These are phyloP conservation scores for Marasmius fiardii DNA, from an alignment of 1,284 basidiomycete species.

Conservation along the genomic window DNA sequence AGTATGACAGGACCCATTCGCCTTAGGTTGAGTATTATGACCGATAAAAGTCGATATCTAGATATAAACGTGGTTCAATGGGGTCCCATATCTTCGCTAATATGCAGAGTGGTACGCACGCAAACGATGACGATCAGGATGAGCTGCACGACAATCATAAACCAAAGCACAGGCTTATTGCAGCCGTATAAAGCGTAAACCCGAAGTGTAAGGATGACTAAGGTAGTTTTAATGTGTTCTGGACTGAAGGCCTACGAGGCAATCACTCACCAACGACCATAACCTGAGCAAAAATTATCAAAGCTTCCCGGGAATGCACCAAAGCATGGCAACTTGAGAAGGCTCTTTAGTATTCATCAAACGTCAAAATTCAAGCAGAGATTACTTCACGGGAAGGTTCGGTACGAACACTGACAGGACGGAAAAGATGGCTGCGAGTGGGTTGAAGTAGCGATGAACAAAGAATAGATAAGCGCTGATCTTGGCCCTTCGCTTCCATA, in stretches of 20 bases:
- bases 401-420: background rate
- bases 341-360: background rate
- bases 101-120: background rate
- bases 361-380: background rate
- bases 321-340: background rate
- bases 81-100: too few relatives aligned
- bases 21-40: too few relatives aligned
- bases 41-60: too few relatives aligned
- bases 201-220: background rate
- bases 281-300: background rate
- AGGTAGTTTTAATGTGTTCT: too few relatives aligned
- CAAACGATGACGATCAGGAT: background rate
- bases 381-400: background rate
- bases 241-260: too few relatives aligned
- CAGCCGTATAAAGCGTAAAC: background rate
- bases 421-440: background rate
- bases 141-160: background rate
- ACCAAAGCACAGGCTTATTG: background rate
- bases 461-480: background rate
- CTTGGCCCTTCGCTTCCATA: background rate
- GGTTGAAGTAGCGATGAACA: constrained; percentile 1
- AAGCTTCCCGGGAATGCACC: background rate
- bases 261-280: background rate
- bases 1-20: too few relatives aligned
- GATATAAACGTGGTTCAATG: too few relatives aligned